Conservation (phyloP, 805 yeast genomes). For the Jamesozyma piceae region DNA sequence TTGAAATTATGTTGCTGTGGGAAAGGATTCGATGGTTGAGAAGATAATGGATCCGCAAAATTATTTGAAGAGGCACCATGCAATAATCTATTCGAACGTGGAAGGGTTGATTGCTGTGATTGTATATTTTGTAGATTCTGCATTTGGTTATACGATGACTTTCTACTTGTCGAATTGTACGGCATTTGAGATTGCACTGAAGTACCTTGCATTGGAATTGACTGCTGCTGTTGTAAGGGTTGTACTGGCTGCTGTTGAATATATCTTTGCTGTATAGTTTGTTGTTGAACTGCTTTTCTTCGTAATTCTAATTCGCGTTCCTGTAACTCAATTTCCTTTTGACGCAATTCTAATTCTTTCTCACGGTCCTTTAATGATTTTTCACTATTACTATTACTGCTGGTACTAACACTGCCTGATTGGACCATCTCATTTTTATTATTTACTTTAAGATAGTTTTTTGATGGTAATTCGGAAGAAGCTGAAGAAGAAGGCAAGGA, state of each 20-base stretch:
- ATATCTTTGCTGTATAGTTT: slow-evolving; percentile 3
- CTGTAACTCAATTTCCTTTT: slow-evolving; percentile 28
- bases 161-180: slow-evolving; percentile 3
- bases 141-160: slow-evolving; percentile 9
- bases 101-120: slow-evolving; percentile 11
- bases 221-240: no score
- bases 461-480: slow-evolving; percentile 1
- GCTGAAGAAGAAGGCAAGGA: neutral
- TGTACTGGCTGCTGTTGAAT: slow-evolving; percentile 6
- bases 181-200: slow-evolving; percentile 4
- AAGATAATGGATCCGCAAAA: slow-evolving; percentile 15
- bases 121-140: slow-evolving; percentile 2
- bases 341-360: slow-evolving; percentile 21
- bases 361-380: slow-evolving; percentile 23
- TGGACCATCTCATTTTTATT: slow-evolving; percentile 3
- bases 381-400: slow-evolving; percentile 7
- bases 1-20: slow-evolving; percentile 17
- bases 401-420: slow-evolving; percentile 5
- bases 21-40: neutral
- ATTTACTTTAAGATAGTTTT: slow-evolving; percentile 4
- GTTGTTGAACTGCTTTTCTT: slow-evolving; percentile 21
- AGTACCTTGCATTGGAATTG: slow-evolving; percentile 1
- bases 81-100: slow-evolving; percentile 20
- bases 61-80: slow-evolving; percentile 24
- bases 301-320: slow-evolving; percentile 28